These are phyloP conservation scores for Candida dajiaensis DNA, from an alignment of 805 yeast species.

Conservation along the genomic window DNA sequence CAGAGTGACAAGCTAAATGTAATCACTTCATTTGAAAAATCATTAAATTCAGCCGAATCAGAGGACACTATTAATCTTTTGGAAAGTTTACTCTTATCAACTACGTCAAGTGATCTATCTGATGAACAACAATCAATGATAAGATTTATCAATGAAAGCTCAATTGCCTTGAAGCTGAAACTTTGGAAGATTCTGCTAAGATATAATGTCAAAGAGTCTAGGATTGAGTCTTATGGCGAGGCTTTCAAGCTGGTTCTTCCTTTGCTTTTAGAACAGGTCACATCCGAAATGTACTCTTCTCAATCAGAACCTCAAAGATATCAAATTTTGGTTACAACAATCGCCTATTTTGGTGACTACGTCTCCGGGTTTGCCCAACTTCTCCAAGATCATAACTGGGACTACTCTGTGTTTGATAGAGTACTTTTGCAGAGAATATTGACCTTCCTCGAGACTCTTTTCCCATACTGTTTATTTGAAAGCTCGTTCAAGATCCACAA, in stretches of 20 bases:
- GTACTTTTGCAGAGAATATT: conserved; percentile 21
- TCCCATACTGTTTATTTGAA: conserved; percentile 33
- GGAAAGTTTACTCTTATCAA: conserved; percentile 36
- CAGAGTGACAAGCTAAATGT: conserved; percentile 71
- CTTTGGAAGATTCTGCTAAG: conserved; percentile 71
- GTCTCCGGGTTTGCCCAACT: conserved; percentile 31
- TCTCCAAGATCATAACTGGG: conserved; percentile 31
- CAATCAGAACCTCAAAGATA: conserved; percentile 31
- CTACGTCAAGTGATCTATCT: conserved; percentile 8
- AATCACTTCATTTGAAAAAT: conserved; percentile 52
- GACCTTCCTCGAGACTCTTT: conserved; percentile 36
- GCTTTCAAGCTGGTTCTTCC: conserved; percentile 49
- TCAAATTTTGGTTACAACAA: conserved; percentile 38
- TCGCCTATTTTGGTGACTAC: conserved; percentile 51
- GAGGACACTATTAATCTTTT: conserved; percentile 30
- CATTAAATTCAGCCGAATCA: conserved; percentile 15
- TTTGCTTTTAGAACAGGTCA: conserved; percentile 35
- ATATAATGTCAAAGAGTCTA: conserved; percentile 35
- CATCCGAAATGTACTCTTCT: conserved; percentile 20
- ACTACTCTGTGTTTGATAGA: conserved; percentile 4
- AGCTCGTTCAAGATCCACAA: not conserved
- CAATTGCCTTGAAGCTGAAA: conserved; percentile 60
- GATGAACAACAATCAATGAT: conserved; percentile 46
- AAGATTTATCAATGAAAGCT: conserved; percentile 54
- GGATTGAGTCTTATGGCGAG: conserved; percentile 31